These are phyloP conservation scores for Cryptococcus hybrid DNA, from an alignment of 1,284 basidiomycete genomes.

Conservation along the genomic window DNA sequence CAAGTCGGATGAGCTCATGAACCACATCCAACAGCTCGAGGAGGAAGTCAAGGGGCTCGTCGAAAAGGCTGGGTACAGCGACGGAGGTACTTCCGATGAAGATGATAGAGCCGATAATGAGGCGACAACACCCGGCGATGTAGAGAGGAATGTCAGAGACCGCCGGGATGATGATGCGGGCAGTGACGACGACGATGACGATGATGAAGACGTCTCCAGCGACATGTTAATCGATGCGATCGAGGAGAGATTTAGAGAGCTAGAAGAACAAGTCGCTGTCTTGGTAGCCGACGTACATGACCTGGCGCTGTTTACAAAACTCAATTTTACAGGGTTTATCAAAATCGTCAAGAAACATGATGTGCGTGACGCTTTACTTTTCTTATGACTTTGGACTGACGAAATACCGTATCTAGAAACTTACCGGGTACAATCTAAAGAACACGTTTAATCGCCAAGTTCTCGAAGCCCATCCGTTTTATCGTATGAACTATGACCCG, in stretches of 20 bases:
- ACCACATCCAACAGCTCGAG: conserved; percentile 76
- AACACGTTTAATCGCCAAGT: conserved; percentile 77
- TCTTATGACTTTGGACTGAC: background rate
- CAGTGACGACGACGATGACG: conserved; percentile 52
- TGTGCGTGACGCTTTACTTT: conserved; percentile 53
- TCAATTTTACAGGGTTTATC: conserved; percentile 98
- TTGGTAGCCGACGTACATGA: conserved; percentile 99
- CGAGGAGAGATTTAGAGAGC: conserved; percentile 81
- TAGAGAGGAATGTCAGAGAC: conserved; percentile 41
- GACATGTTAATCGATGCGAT: conserved; percentile 65
- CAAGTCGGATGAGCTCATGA: conserved; percentile 83
- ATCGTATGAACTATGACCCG: conserved; percentile 65
- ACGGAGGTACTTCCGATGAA: conserved; percentile 53
- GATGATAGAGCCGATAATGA: conserved; percentile 49
- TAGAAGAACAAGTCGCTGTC: conserved; percentile 94
- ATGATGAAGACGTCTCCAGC: conserved; percentile 55
- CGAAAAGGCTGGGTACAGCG: conserved; percentile 28
- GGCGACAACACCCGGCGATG: conserved; percentile 26
- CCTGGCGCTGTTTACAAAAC: conserved; percentile 88
- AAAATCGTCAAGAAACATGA: conserved; percentile 96
- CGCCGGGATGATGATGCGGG: conserved; percentile 59
- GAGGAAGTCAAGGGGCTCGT: conserved; percentile 75
- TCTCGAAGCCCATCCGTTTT: conserved; percentile 92
- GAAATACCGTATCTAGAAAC: conserved; percentile 49
- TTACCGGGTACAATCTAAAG: conserved; percentile 58